A percentile compares a stretch with the other conserved stretches of the same genome.
Conservation (phyloP, 2,329 filamentous ascomycete genomes). For the Cercospora brassicicola region DNA sequence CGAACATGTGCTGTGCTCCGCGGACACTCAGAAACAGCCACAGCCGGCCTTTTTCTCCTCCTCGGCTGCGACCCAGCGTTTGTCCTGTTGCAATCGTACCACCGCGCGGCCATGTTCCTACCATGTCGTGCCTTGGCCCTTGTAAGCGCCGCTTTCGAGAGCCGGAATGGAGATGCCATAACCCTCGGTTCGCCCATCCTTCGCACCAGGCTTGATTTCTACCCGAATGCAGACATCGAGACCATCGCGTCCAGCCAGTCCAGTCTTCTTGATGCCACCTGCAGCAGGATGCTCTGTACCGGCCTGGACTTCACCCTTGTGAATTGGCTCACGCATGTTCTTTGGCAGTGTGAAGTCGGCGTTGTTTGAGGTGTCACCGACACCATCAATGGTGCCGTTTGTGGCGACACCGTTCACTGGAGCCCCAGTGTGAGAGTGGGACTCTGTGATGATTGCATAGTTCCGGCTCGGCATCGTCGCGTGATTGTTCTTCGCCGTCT, state of each 20-base stretch:
- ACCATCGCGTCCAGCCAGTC: conserved; percentile 47
- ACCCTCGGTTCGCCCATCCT: conserved; percentile 49
- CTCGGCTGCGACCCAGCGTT: neutral
- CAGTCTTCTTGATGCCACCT: conserved; percentile 43
- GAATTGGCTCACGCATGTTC: conserved; percentile 67
- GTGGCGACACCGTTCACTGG: conserved; percentile 34
- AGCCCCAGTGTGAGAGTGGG: conserved; percentile 34
- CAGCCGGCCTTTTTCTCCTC: neutral
- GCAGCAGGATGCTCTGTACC: conserved; percentile 78
- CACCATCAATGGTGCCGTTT: conserved; percentile 22
- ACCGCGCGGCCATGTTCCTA: conserved; percentile 22
- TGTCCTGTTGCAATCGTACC: neutral
- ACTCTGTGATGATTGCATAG: conserved; percentile 63
- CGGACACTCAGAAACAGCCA: neutral
- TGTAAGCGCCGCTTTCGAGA: conserved; percentile 36
- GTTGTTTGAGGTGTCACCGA: conserved; percentile 35
- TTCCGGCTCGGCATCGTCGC: conserved; percentile 77
- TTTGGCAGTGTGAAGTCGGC: conserved; percentile 49
- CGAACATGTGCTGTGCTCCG: conserved; percentile 1
- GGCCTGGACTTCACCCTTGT: conserved; percentile 72
- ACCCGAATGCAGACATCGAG: conserved; percentile 52
- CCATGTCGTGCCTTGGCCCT: conserved; percentile 32
- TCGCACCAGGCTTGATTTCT: conserved; percentile 49
- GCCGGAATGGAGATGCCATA: conserved; percentile 54
- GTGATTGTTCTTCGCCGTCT: conserved; percentile 72